A percentile compares a stretch with the other conserved stretches of the same genome.
phyloP scores from a whole-genome alignment of 2,329 filamentous ascomycete species.

The Rutstroemia sp. region DNA sequence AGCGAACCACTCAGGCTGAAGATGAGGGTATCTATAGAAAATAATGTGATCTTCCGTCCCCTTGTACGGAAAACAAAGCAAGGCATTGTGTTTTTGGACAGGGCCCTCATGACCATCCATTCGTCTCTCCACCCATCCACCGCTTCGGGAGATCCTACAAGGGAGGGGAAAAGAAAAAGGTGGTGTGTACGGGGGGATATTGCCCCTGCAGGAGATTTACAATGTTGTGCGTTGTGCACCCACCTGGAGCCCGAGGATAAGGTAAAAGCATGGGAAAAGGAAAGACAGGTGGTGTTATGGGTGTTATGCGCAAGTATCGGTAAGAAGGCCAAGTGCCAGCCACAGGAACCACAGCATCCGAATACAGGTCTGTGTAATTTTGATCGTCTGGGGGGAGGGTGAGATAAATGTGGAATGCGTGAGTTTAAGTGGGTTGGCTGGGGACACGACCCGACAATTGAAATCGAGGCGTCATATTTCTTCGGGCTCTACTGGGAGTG shows the following conservation, averaged over 20 bases:
- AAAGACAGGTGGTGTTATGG: not conserved
- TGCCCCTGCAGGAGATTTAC: not conserved
- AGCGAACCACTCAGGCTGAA: not conserved
- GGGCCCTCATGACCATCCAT: constrained; percentile 1
- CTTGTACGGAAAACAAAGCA: constrained; percentile 2
- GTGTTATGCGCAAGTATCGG: not conserved
- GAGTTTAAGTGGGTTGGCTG: not conserved
- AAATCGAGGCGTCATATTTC: not conserved
- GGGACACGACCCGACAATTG: not conserved
- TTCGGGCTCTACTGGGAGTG: not conserved
- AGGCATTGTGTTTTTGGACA: not conserved
- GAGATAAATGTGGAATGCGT: constrained; percentile 1
- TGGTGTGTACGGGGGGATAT: not conserved
- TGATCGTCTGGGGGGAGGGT: not conserved
- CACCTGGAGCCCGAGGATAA: constrained; percentile 4
- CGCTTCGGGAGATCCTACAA: not conserved
- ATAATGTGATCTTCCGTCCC: not conserved
- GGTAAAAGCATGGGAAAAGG: constrained; percentile 3
- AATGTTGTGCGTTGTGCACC: not conserved
- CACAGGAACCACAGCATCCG: not conserved
- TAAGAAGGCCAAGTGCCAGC: not conserved
- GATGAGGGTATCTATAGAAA: not conserved
- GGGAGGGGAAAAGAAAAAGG: not conserved
- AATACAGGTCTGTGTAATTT: constrained; percentile 1
- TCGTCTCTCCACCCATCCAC: not conserved